These are phyloP conservation scores for Chlamydomonas sp. DNA, from an alignment of 139 green algal genomes.

Conservation along the genomic window DNA sequence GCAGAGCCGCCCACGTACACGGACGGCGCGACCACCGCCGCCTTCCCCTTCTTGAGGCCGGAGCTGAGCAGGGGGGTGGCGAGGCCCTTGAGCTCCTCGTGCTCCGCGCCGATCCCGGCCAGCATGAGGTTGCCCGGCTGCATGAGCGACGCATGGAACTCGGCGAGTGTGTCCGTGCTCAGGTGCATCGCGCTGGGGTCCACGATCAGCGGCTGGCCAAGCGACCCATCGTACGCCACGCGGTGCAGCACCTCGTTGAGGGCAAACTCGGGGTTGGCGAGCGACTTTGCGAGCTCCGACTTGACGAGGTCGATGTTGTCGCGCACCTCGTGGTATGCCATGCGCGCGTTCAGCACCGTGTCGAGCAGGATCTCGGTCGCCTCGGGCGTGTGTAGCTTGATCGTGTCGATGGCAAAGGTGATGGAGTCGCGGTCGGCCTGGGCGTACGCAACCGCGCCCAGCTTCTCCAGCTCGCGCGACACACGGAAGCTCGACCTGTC, in stretches of 20 bases:
- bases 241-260: constrained; percentile 44
- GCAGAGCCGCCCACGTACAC: constrained; percentile 42
- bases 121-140: constrained; percentile 26
- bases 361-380: constrained; percentile 47
- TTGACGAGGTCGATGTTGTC: constrained; percentile 30
- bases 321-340: constrained; percentile 42
- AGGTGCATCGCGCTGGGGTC: constrained; percentile 16
- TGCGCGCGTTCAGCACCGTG: constrained; percentile 39
- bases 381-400: constrained; percentile 38
- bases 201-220: constrained; percentile 18
- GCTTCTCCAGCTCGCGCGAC: constrained; percentile 57
- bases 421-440: constrained; percentile 36
- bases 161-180: constrained; percentile 26
- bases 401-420: constrained; percentile 27
- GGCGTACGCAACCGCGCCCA: constrained; percentile 30
- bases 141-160: constrained; percentile 27
- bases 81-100: constrained; percentile 25
- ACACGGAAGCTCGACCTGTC: constrained; percentile 47
- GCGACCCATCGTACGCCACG: constrained; percentile 30
- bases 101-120: constrained; percentile 28
- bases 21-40: constrained; percentile 14
- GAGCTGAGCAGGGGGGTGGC: constrained; percentile 19
- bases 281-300: constrained; percentile 24
- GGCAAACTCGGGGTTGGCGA: constrained; percentile 18
- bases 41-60: not conserved